phyloP scores from a whole-genome alignment of 768 basidiomycete species.

The Pholiota molesta region DNA sequence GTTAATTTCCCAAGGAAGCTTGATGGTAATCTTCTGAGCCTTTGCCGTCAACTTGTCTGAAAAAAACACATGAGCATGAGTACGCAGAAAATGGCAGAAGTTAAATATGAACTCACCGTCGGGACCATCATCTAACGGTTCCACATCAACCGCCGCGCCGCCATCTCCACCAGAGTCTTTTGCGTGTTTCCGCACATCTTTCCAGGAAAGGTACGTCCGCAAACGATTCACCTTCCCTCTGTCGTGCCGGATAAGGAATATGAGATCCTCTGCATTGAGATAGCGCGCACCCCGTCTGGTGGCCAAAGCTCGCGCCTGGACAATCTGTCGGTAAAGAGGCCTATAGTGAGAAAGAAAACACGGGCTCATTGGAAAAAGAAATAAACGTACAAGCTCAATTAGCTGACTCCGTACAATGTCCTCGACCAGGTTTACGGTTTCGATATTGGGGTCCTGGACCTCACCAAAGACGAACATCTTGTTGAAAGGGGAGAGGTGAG shows the following conservation, averaged over 20 bases:
- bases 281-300: conserved; percentile 83
- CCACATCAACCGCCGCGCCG: conserved; percentile 80
- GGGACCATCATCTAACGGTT: conserved; percentile 80
- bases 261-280: conserved; percentile 91
- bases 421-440: conserved; percentile 93
- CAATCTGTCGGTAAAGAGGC: conserved; percentile 56
- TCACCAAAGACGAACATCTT: conserved; percentile 98
- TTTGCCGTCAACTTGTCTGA: conserved; percentile 80
- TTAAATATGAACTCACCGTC: conserved; percentile 56
- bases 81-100: background rate
- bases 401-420: conserved; percentile 91
- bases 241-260: conserved; percentile 95
- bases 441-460: conserved; percentile 85
- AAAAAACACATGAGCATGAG: background rate
- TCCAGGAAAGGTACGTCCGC: conserved; percentile 94
- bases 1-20: conserved; percentile 93
- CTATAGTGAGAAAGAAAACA: background rate
- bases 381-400: conserved; percentile 74
- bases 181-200: conserved; percentile 93
- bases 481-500: conserved; percentile 28
- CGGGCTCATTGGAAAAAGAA: background rate
- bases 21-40: conserved; percentile 91
- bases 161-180: conserved; percentile 88
- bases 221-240: conserved; percentile 92
- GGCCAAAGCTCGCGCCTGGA: conserved; percentile 86